A percentile compares a stretch with the other conserved stretches of the same genome.
These are phyloP conservation scores for Phaffomyces thermotolerans DNA, from an alignment of 805 yeast genomes.

Conservation along the genomic window DNA sequence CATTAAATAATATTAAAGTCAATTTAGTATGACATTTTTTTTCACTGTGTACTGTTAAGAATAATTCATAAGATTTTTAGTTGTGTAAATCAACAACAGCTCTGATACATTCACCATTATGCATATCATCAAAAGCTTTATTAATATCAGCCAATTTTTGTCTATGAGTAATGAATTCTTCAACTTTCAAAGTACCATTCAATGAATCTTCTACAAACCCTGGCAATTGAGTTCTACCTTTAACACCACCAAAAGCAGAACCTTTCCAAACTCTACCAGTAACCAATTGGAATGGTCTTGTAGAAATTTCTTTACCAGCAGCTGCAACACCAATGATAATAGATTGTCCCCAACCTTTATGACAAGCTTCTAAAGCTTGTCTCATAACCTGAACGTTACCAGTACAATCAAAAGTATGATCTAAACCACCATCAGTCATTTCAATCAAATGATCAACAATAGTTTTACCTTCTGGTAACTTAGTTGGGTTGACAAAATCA, in stretches of 20 bases:
- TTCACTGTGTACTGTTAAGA: background rate
- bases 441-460: conserved; percentile 78
- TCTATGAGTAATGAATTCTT: conserved; percentile 91
- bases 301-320: conserved; percentile 93
- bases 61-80: conserved; percentile 6
- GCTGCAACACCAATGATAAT: conserved; percentile 97
- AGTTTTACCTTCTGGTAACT: conserved; percentile 64
- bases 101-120: conserved; percentile 88
- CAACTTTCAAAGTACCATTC: conserved; percentile 77
- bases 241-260: conserved; percentile 98
- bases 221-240: conserved; percentile 94
- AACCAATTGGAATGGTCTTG: conserved; percentile 97
- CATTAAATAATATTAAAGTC: background rate
- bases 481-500: conserved; percentile 82
- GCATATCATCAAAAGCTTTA: conserved; percentile 91
- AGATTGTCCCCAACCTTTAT: conserved; percentile 98
- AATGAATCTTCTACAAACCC: conserved; percentile 81
- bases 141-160: conserved; percentile 73
- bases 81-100: conserved; percentile 59
- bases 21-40: background rate
- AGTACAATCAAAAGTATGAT: conserved; percentile 94
- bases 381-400: conserved; percentile 96
- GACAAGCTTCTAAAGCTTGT: conserved; percentile 92
- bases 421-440: conserved; percentile 95
- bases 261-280: conserved; percentile 99